Evolutionary conservation across 2,329 filamentous ascomycete genomes (phyloP), one percentile per base, ranked within the genome.

Genomic region (Epichloe typhina): DNA sequence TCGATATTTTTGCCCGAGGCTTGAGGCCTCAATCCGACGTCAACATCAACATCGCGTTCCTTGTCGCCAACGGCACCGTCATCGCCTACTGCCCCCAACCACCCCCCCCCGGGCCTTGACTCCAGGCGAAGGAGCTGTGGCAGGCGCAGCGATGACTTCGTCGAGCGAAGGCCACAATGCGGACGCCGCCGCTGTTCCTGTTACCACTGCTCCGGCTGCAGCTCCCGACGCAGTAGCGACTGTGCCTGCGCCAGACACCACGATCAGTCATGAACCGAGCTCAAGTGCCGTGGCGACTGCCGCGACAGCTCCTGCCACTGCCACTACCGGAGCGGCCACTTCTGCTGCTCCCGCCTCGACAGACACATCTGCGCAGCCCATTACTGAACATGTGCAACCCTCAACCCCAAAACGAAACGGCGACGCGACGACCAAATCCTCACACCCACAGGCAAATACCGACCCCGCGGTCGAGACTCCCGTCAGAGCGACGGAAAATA

Each of bases 141-240:
- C 55, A 44, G 63, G 65, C 72, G 68, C 66, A 78, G 76, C 75
- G 74, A 79, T 79, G 76, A 77, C 73, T 77, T 79, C 75, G 76
- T 76, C 75, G 62, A 69, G 69, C 64, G 69, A 64, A 64, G 68
- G 66, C 66, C 66, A 63, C 54, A 31, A 31, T 31, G 31, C 31
- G 31, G 13, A 47, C 13, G 35, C 21, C 46, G 39, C 23, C n/a
- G 53, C 50, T n/a, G 44, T 53, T 47, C 41, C 53, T 33, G 37
- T 15, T 8, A 17, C 52, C 31, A 49, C 51, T 41, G 47, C 48
- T 45, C 36, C 54, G 47, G 43, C 44, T 13, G 17, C 56, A 42
- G 50, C 54, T 37, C 19, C 54, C 38, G 51, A 55, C 38, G 36
- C 53, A 40, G 46, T 36, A 15, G 12, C 47, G 46, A 33, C 40